Conservation (phyloP, 306 rosid genomes). For the Rosa rugosa region DNA sequence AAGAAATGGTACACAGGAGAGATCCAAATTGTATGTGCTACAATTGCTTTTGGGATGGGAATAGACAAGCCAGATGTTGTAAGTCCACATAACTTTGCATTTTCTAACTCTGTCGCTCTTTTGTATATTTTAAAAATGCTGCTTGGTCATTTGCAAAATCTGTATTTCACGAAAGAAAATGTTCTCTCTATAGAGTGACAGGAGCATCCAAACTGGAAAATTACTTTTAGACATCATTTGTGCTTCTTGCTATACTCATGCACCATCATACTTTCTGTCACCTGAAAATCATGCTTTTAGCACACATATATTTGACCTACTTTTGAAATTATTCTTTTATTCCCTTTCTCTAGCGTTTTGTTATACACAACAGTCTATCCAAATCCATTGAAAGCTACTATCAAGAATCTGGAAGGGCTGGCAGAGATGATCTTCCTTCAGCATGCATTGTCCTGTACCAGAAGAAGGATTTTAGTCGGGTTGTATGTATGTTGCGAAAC, state of each 20-base stretch:
- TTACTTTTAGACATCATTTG: background rate
- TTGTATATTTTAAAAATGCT: constrained; percentile 14
- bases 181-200: background rate
- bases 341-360: constrained; percentile 66
- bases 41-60: constrained; percentile 99
- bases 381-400: constrained; percentile 96
- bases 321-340: background rate
- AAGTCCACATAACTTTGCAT: constrained; percentile 47
- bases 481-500: constrained; percentile 86
- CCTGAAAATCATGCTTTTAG: constrained; percentile 8
- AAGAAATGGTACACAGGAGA: constrained; percentile 88
- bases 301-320: background rate
- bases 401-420: constrained; percentile 99
- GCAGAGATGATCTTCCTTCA: constrained; percentile 85
- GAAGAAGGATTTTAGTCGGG: constrained; percentile 93
- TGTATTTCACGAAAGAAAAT: background rate
- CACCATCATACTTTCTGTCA: background rate
- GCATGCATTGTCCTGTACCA: constrained; percentile 80
- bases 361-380: constrained; percentile 87
- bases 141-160: constrained; percentile 17
- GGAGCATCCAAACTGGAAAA: background rate
- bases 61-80: constrained; percentile 97
- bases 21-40: constrained; percentile 84
- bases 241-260: background rate
- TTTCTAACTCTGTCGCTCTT: background rate